Evolutionary conservation across 768 basidiomycete genomes (phyloP).

Genomic region (Termitomyces sp.): DNA sequence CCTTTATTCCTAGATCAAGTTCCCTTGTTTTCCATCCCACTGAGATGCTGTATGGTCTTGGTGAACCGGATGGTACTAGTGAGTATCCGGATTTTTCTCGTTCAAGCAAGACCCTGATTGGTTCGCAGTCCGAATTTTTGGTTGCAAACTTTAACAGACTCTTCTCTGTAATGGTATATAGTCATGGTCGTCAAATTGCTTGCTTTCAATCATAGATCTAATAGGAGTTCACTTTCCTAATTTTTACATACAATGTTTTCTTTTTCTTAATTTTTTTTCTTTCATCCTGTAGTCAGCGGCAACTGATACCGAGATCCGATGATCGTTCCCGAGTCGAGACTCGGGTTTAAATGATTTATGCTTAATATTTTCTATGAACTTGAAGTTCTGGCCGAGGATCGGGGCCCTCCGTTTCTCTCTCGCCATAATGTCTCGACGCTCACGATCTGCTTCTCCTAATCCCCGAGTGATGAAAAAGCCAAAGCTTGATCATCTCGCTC

Average conservation of each 20-base stretch:
- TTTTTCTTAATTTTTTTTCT: neutral
- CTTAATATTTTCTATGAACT: conserved; percentile 8
- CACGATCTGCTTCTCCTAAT: conserved; percentile 42
- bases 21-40: conserved; percentile 78
- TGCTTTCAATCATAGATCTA: conserved; percentile 15
- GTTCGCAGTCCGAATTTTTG: conserved; percentile 46
- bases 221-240: neutral
- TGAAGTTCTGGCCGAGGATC: conserved; percentile 8
- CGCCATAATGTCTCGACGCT: conserved; percentile 46
- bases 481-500: conserved; percentile 53
- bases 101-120: conserved; percentile 2
- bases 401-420: neutral
- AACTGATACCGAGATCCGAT: neutral
- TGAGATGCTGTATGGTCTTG: conserved; percentile 79
- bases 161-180: conserved; percentile 14
- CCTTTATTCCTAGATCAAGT: conserved; percentile 56
- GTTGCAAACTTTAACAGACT: conserved; percentile 41
- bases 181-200: conserved; percentile 13
- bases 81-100: conserved; percentile 12
- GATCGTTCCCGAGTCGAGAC: neutral
- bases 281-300: neutral
- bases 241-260: neutral
- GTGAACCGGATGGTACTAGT: conserved; percentile 68
- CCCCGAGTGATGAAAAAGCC: conserved; percentile 49
- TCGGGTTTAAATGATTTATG: neutral